Conservation (phyloP, 331 rosid genomes). For the Acacia pycnantha region DNA sequence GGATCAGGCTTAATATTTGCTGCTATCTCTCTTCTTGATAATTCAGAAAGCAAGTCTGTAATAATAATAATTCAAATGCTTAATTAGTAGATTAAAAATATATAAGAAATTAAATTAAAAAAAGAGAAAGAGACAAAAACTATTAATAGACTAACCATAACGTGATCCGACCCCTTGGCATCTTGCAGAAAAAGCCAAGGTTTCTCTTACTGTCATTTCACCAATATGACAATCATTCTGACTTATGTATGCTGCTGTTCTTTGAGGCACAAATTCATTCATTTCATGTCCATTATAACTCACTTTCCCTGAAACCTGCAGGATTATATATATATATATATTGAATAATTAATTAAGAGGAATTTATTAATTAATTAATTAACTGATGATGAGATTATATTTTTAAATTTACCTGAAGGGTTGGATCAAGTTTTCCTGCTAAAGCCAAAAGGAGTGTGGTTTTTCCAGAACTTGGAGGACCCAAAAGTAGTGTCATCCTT, state of each 20-base stretch:
- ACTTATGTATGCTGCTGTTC: slow-evolving; percentile 73
- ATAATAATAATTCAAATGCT: neutral
- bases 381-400: neutral
- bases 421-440: slow-evolving; percentile 63
- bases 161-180: slow-evolving; percentile 87
- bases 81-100: neutral
- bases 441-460: slow-evolving; percentile 72
- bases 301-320: slow-evolving; percentile 61
- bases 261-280: slow-evolving; percentile 64
- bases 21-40: slow-evolving; percentile 68
- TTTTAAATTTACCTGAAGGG: slow-evolving; percentile 39
- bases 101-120: neutral
- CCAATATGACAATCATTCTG: slow-evolving; percentile 66
- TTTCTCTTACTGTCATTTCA: slow-evolving; percentile 87
- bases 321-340: neutral
- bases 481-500: slow-evolving; percentile 76
- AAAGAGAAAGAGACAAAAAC: neutral
- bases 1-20: slow-evolving; percentile 74
- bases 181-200: slow-evolving; percentile 79
- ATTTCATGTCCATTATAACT: slow-evolving; percentile 66
- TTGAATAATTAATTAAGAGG: neutral
- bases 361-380: neutral
- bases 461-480: slow-evolving; percentile 86
- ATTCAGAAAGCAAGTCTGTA: slow-evolving; percentile 62
- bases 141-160: slow-evolving; percentile 48